phyloP scores from a whole-genome alignment of 129 eudicot species.

The Centrapalus pauciflorus region DNA sequence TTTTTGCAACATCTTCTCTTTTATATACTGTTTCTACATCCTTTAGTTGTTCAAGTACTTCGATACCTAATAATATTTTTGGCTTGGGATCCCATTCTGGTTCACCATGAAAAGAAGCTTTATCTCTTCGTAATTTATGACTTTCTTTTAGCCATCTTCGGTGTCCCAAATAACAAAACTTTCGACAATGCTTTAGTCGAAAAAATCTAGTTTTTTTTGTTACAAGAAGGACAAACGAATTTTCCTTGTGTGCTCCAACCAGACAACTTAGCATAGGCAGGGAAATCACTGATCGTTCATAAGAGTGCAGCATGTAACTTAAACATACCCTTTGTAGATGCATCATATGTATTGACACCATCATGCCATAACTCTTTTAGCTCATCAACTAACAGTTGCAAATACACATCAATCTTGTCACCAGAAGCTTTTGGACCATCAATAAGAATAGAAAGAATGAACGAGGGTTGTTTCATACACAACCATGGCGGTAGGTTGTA shows the following conservation, averaged over 20 bases:
- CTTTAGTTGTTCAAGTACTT: constrained; percentile 1
- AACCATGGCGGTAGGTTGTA: constrained; percentile 28
- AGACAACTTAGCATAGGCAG: constrained; percentile 7
- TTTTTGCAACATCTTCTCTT: neutral
- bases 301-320: neutral
- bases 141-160: constrained; percentile 4
- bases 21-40: constrained; percentile 5
- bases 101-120: constrained; percentile 3
- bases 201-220: neutral
- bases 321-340: neutral
- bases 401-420: constrained; percentile 24
- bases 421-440: constrained; percentile 13
- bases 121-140: neutral
- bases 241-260: constrained; percentile 7
- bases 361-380: neutral
- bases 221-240: constrained; percentile 15
- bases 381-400: constrained; percentile 24
- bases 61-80: neutral
- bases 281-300: constrained; percentile 20
- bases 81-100: neutral
- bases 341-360: constrained; percentile 17
- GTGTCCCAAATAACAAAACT: neutral
- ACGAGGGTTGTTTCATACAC: constrained; percentile 2
- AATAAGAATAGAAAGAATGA: constrained; percentile 11
- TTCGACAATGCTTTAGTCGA: constrained; percentile 4